phyloP scores from a whole-genome alignment of 1,284 basidiomycete species.

The Leccinum pachyderme region DNA sequence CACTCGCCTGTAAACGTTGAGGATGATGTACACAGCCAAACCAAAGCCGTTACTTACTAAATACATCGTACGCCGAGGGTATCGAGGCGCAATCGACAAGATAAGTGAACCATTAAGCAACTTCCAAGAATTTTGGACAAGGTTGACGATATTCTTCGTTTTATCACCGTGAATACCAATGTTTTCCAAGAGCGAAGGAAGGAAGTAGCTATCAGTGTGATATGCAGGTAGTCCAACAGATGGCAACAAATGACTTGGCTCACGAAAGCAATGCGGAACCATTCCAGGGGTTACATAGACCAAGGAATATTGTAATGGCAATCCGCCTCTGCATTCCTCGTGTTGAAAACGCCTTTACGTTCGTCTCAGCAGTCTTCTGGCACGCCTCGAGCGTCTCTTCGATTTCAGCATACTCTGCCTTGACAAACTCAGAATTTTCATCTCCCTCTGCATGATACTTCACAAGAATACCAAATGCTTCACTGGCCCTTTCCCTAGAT shows the following conservation, averaged over 20 bases:
- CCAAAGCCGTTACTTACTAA: background rate
- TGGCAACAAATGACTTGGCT: background rate
- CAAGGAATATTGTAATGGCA: background rate
- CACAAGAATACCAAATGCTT: background rate
- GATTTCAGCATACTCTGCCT: background rate
- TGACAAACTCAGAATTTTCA: background rate
- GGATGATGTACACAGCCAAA: background rate
- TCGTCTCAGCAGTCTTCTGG: background rate
- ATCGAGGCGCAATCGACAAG: background rate
- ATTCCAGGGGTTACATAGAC: background rate
- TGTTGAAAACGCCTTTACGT: background rate
- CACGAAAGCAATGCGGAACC: background rate
- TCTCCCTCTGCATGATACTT: background rate
- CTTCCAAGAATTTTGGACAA: background rate
- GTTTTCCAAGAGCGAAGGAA: background rate
- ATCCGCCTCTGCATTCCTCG: background rate
- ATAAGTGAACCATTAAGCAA: background rate
- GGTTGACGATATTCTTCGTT: background rate
- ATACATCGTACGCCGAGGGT: background rate
- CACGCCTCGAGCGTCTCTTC: background rate
- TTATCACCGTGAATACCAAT: background rate
- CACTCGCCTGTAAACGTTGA: background rate
- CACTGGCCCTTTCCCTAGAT: background rate
- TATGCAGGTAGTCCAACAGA: background rate
- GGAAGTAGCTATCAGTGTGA: background rate